phyloP scores from a whole-genome alignment of 176 grass and related monocot species.

The Themeda triandra region DNA sequence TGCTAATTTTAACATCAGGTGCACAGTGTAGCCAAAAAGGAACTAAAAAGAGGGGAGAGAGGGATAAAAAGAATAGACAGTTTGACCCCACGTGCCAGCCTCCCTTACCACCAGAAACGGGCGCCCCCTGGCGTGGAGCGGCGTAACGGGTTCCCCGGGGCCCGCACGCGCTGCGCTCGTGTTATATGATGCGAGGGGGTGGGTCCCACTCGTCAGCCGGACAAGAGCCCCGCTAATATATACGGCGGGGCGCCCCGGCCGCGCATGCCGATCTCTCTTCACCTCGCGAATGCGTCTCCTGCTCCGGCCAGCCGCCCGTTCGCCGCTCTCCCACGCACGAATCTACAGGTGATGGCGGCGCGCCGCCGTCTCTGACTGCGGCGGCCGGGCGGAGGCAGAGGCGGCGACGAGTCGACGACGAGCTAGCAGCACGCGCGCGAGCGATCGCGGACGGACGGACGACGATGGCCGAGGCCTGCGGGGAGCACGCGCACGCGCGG shows the following conservation, averaged over 20 bases:
- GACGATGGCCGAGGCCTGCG: background rate
- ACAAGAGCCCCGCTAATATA: background rate
- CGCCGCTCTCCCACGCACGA: background rate
- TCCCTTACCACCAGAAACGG: background rate
- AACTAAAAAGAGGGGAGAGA: background rate
- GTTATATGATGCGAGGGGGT: background rate
- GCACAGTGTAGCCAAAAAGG: background rate
- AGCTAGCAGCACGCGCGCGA: background rate
- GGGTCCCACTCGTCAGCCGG: background rate
- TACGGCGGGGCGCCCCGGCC: background rate
- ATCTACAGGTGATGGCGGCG: background rate
- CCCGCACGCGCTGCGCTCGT: background rate
- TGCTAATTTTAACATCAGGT: constrained; percentile 22
- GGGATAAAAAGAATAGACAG: background rate
- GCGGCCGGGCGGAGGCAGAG: too few relatives aligned
- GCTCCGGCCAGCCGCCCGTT: background rate
- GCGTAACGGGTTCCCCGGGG: background rate
- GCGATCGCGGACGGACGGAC: background rate
- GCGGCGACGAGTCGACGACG: background rate
- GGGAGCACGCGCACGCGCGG: background rate
- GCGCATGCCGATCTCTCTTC: background rate
- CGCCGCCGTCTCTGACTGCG: constrained; percentile 20
- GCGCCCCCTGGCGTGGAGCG: background rate
- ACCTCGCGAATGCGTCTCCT: background rate
- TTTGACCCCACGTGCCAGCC: background rate